These are phyloP conservation scores for Pleurotus salmoneostramineus DNA, from an alignment of 768 basidiomycete species.

Conservation along the genomic window DNA sequence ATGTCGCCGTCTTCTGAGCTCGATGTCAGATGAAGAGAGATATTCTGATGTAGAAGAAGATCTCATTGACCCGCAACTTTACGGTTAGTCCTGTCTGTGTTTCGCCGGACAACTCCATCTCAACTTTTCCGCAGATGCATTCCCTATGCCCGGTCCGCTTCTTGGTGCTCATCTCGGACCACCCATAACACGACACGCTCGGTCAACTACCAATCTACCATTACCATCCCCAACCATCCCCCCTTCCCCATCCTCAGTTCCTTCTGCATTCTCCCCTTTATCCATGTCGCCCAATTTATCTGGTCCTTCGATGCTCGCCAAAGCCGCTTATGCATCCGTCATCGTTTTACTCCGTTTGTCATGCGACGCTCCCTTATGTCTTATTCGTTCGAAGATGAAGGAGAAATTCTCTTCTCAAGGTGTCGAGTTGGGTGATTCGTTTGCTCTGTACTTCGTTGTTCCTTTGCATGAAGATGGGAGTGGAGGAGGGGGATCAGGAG, in stretches of 20 bases:
- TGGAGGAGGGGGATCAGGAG: not conserved
- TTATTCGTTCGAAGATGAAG: conserved; percentile 54
- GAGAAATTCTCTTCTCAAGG: conserved; percentile 61
- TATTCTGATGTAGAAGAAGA: conserved; percentile 34
- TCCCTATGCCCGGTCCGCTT: conserved; percentile 16
- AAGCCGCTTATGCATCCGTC: conserved; percentile 57
- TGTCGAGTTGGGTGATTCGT: conserved; percentile 46
- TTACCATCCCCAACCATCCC: conserved; percentile 23
- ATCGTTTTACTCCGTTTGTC: conserved; percentile 61
- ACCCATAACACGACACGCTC: conserved; percentile 12
- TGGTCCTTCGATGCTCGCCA: conserved; percentile 42
- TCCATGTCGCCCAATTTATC: conserved; percentile 18
- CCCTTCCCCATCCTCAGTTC: conserved; percentile 23
- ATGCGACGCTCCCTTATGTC: conserved; percentile 40
- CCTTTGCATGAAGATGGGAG: conserved; percentile 16
- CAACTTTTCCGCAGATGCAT: conserved; percentile 21
- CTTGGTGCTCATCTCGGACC: conserved; percentile 7
- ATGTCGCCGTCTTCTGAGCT: conserved; percentile 25
- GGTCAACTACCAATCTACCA: conserved; percentile 16
- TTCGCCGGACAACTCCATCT: not conserved
- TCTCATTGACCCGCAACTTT: conserved; percentile 25
- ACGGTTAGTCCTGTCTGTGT: conserved; percentile 22
- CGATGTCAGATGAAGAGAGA: conserved; percentile 38
- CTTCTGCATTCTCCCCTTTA: conserved; percentile 20
- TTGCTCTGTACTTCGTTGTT: conserved; percentile 52